phyloP scores from a whole-genome alignment of 768 basidiomycete genomes.

The Lentinula edodes region DNA sequence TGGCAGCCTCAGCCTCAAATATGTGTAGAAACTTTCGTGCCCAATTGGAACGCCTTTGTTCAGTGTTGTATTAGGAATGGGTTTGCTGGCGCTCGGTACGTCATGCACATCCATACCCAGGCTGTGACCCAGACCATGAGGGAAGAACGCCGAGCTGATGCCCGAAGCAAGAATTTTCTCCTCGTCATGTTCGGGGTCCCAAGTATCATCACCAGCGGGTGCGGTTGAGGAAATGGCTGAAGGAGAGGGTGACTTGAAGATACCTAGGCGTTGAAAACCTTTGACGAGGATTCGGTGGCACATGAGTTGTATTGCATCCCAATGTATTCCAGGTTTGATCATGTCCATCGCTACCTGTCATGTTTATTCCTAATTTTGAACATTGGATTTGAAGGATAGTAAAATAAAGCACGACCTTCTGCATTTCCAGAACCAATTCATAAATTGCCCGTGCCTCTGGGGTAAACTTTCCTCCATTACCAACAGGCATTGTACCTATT shows the following conservation, averaged over 20 bases:
- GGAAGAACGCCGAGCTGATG: slow-evolving; percentile 83
- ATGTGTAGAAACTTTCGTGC: slow-evolving; percentile 69
- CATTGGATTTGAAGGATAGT: background rate
- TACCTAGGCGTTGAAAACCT: slow-evolving; percentile 78
- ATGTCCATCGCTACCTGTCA: slow-evolving; percentile 61
- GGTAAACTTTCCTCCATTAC: slow-evolving; percentile 88
- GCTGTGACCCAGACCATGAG: slow-evolving; percentile 89
- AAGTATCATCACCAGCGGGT: slow-evolving; percentile 23
- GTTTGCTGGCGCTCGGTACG: slow-evolving; percentile 78
- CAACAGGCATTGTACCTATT: slow-evolving; percentile 71
- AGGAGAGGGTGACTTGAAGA: slow-evolving; percentile 62
- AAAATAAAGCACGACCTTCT: slow-evolving; percentile 47
- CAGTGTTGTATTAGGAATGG: slow-evolving; percentile 50
- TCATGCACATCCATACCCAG: slow-evolving; percentile 95
- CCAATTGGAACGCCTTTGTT: slow-evolving; percentile 25
- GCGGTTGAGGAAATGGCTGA: slow-evolving; percentile 1
- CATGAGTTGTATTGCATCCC: slow-evolving; percentile 82
- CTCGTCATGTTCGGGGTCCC: slow-evolving; percentile 53
- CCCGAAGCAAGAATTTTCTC: slow-evolving; percentile 73
- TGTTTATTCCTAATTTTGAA: background rate
- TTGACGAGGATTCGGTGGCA: slow-evolving; percentile 80
- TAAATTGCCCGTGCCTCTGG: slow-evolving; percentile 79
- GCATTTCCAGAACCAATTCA: slow-evolving; percentile 86
- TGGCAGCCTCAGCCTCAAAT: slow-evolving; percentile 73
- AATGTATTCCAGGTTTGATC: slow-evolving; percentile 75